Conservation (phyloP, 768 basidiomycete species). For the Amanita pallidorosea region DNA sequence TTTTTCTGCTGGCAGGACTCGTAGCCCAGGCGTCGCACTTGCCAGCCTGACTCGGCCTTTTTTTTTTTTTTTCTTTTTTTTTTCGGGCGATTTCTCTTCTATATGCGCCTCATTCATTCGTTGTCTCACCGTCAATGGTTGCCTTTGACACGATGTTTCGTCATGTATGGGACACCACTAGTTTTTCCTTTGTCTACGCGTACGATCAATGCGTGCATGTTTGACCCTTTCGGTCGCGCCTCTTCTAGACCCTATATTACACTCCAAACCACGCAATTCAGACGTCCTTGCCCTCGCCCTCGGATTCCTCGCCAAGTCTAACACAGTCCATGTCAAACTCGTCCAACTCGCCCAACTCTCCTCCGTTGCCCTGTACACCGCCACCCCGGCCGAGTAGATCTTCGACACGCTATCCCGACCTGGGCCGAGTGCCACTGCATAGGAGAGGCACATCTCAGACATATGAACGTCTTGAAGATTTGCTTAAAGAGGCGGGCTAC, state of each 20-base stretch:
- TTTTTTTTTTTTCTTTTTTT: not conserved
- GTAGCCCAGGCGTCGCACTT: not conserved
- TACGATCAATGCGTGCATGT: not conserved
- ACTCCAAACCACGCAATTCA: not conserved
- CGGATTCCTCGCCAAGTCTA: constrained; percentile 26
- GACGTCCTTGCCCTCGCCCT: constrained; percentile 17
- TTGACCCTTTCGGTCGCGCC: not conserved
- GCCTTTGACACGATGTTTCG: not conserved
- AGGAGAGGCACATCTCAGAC: constrained; percentile 70
- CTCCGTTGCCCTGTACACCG: constrained; percentile 31
- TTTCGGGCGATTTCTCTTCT: not conserved
- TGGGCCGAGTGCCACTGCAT: constrained; percentile 61
- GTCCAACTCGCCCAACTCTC: constrained; percentile 31
- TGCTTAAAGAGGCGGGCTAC: constrained; percentile 82
- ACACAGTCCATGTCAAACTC: constrained; percentile 31
- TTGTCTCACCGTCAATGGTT: not conserved
- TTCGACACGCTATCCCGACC: constrained; percentile 41
- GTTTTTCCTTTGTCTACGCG: not conserved
- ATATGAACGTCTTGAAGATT: constrained; percentile 78
- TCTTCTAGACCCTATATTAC: not conserved
- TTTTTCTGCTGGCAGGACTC: not conserved
- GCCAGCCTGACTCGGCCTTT: not conserved
- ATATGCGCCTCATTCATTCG: not conserved
- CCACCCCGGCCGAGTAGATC: constrained; percentile 27
- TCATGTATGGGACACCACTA: not conserved